A percentile compares a stretch with the other conserved stretches of the same genome.
phyloP scores from a whole-genome alignment of 768 basidiomycete species.

The Podaxis rugospora region DNA sequence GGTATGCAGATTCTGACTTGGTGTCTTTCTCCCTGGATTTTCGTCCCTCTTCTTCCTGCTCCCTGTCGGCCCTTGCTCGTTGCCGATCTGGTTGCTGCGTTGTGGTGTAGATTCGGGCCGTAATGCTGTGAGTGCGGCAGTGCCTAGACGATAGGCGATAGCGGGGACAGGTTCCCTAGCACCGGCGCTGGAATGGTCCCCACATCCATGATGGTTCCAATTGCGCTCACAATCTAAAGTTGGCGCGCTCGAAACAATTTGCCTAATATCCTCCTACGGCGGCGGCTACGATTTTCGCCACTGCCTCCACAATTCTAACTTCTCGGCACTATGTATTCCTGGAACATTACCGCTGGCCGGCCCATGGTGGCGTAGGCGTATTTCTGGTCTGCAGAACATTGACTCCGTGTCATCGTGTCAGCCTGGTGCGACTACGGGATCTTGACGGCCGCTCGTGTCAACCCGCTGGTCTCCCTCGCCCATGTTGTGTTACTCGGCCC shows the following conservation, averaged over 20 bases:
- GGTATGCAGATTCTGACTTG: neutral
- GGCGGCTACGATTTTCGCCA: neutral
- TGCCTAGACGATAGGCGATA: neutral
- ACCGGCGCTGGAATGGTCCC: neutral
- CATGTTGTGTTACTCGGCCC: neutral
- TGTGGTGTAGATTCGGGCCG: conserved; percentile 6
- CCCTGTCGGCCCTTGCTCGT: neutral
- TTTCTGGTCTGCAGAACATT: no score
- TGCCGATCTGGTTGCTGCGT: neutral
- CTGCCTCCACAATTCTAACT: neutral
- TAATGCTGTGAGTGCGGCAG: conserved; percentile 2
- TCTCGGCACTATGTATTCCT: neutral
- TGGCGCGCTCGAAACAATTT: neutral
- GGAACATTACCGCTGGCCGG: neutral
- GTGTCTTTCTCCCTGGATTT: neutral
- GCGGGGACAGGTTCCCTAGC: neutral
- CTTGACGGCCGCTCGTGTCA: neutral
- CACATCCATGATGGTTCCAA: neutral
- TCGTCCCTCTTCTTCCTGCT: neutral
- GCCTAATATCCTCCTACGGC: neutral
- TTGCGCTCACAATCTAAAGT: neutral
- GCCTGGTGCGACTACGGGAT: neutral
- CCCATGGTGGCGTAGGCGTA: neutral
- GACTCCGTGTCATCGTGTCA: neutral
- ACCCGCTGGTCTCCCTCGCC: neutral